phyloP scores from a whole-genome alignment of 345 rosid genomes.

The Populus tremula region DNA sequence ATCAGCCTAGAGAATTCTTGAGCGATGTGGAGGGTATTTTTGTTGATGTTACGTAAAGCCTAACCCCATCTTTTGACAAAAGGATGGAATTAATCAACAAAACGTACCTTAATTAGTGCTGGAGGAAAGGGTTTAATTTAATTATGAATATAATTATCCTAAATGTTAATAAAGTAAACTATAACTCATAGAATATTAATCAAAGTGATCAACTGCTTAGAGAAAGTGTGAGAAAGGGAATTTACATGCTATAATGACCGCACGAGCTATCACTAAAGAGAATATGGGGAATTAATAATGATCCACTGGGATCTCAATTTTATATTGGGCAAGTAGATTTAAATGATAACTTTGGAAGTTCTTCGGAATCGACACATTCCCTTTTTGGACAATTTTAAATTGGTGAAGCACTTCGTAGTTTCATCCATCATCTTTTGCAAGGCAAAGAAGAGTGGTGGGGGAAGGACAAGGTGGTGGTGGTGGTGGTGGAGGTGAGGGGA shows the following conservation, averaged over 20 bases:
- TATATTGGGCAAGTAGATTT: neutral
- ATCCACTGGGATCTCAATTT: neutral
- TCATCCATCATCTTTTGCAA: neutral
- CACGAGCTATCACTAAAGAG: neutral
- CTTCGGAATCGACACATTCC: neutral
- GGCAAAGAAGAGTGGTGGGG: constrained; percentile 2
- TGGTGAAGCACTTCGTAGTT: neutral
- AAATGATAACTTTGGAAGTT: neutral
- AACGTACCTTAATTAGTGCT: neutral
- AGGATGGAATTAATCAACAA: neutral
- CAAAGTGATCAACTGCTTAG: neutral
- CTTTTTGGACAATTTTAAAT: neutral
- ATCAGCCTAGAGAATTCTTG: neutral
- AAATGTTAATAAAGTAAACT: neutral
- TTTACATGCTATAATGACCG: neutral
- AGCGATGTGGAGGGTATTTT: neutral
- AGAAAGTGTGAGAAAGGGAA: neutral
- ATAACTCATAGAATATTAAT: neutral
- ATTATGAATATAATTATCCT: neutral
- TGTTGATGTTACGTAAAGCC: neutral
- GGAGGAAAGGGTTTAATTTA: neutral
- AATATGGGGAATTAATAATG: neutral
- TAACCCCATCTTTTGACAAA: neutral
- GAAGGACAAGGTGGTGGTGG: neutral
- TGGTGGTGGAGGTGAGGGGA: neutral